A percentile compares a stretch with the other conserved stretches of the same genome.
Evolutionary conservation across 176 grass and related monocot genomes (phyloP).

Genomic region (Hsuehochloa calcarea): DNA sequence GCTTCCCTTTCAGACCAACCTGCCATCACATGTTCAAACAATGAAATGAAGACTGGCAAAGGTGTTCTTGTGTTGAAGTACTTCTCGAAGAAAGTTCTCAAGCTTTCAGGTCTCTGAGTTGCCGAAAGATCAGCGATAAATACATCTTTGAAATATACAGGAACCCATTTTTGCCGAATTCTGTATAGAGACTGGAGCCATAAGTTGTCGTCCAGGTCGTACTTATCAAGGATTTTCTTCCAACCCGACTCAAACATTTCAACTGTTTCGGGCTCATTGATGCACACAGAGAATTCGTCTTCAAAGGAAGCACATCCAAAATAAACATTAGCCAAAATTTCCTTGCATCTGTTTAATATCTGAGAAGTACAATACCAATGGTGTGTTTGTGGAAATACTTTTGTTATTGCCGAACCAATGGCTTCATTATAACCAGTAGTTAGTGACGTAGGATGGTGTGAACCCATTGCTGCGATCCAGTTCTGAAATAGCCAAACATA

Average conservation of each 20-base stretch:
- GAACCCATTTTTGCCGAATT: slow-evolving; percentile 55
- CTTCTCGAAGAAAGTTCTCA: slow-evolving; percentile 51
- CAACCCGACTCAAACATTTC: slow-evolving; percentile 60
- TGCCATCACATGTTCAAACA: slow-evolving; percentile 67
- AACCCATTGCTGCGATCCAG: slow-evolving; percentile 51
- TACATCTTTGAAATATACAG: slow-evolving; percentile 51
- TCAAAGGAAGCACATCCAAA: slow-evolving; percentile 40
- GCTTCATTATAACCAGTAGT: slow-evolving; percentile 42
- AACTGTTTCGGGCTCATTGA: slow-evolving; percentile 43
- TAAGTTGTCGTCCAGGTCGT: slow-evolving; percentile 45
- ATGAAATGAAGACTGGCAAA: slow-evolving; percentile 57
- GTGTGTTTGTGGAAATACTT: slow-evolving; percentile 55
- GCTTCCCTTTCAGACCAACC: slow-evolving; percentile 61
- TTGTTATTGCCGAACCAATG: slow-evolving; percentile 43
- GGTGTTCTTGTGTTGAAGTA: slow-evolving; percentile 52
- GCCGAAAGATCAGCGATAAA: slow-evolving; percentile 57
- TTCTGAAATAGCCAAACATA: slow-evolving; percentile 64
- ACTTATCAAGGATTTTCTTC: slow-evolving; percentile 52
- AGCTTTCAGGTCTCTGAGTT: slow-evolving; percentile 47
- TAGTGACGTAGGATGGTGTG: slow-evolving; percentile 49
- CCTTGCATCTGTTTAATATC: slow-evolving; percentile 51
- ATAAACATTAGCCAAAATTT: slow-evolving; percentile 47
- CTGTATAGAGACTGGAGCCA: slow-evolving; percentile 55
- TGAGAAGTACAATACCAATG: slow-evolving; percentile 46
- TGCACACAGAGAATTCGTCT: slow-evolving; percentile 41